A percentile compares a stretch with the other conserved stretches of the same genome.
Evolutionary conservation across 108 stramenopile species (phyloP).

Genomic region (Cyclotella sp.): DNA sequence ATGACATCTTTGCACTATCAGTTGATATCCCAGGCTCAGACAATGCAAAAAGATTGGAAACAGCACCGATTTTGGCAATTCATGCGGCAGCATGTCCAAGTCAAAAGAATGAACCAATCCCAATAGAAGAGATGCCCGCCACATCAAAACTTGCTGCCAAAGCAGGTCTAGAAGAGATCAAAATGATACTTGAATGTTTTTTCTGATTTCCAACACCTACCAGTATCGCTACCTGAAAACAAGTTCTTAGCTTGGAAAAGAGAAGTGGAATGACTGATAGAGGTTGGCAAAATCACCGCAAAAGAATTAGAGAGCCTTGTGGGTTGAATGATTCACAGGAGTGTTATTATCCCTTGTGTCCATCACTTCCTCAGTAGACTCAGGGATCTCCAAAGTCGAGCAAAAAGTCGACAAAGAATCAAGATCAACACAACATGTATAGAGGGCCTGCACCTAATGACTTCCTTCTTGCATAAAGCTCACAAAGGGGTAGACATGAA

Average conservation of each 20-base stretch:
- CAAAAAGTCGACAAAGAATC: neutral
- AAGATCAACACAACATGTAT: neutral
- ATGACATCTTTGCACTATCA: slow-evolving; percentile 5
- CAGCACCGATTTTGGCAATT: neutral
- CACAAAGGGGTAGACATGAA: slow-evolving; percentile 15
- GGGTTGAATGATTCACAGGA: too few relatives aligned
- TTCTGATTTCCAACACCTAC: too few relatives aligned
- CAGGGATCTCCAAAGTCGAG: too few relatives aligned
- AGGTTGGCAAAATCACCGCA: too few relatives aligned
- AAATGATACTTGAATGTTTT: too few relatives aligned
- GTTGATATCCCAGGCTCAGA: neutral
- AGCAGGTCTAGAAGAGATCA: too few relatives aligned
- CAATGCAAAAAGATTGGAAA: neutral
- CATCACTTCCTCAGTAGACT: slow-evolving; percentile 13
- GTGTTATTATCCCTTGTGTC: too few relatives aligned
- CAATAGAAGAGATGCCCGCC: neutral
- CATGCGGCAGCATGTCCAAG: neutral
- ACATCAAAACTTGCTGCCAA: neutral
- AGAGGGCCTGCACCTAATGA: slow-evolving; percentile 9
- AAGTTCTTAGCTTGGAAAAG: too few relatives aligned
- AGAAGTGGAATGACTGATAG: too few relatives aligned
- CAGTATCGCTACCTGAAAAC: too few relatives aligned
- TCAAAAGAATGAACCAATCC: too few relatives aligned
- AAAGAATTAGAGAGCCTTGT: too few relatives aligned
- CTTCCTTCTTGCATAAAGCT: neutral